Base-by-base conservation (phyloP, 805 yeast genomes). In the Osmozyma mogii region DNA sequence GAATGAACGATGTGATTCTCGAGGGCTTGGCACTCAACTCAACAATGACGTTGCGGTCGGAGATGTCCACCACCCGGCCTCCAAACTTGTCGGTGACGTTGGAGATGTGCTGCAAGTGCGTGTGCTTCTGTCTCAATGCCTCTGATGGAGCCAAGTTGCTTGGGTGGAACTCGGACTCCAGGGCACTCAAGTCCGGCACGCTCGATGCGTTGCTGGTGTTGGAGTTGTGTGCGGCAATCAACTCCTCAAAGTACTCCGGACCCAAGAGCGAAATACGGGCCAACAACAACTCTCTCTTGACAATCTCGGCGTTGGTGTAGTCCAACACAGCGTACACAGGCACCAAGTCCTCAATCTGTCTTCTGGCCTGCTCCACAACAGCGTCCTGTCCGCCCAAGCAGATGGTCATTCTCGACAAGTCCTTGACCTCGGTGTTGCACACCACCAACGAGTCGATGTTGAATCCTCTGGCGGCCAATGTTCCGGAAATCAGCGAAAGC, bases 311-410 rank as follows among this genome's bases (percentile, higher is more conserved):
- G 47, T 84, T 74, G 30, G 95, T 72, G 65, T 92, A 92, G 61
- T 92, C 96, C 54, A 92, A 69, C 22, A 92, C 98, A 4, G 97
- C 98, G 64, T 94, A 92, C 17, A 92, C 97, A 5, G 98, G 97
- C 20, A 92, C 98, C 53, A 92, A 72, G 50, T 92, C 96, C 64
- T 92, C 98, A 38, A 92, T 82, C 60, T 92, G 98, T 59, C 96
- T 80, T 59, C 98, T 76, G 2, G 96, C 97, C 66, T 92, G 98
- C 58, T 92, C 98, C 43, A 92, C 81, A 30, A 92, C 87, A 15
- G 92, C 96, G 50, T 89, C 95, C 57, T 85, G 94, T 38, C 97
- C 98, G 34, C 78, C 79, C 47, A 92, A 67, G 8, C 85, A 95
- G 46, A 92, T 84, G 6, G 98, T 92, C 98, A 92, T 92, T 56